A percentile compares a stretch with the other conserved stretches of the same genome.
phyloP scores from a whole-genome alignment of 2,329 filamentous ascomycete species.

The Aspergillus proliferans region DNA sequence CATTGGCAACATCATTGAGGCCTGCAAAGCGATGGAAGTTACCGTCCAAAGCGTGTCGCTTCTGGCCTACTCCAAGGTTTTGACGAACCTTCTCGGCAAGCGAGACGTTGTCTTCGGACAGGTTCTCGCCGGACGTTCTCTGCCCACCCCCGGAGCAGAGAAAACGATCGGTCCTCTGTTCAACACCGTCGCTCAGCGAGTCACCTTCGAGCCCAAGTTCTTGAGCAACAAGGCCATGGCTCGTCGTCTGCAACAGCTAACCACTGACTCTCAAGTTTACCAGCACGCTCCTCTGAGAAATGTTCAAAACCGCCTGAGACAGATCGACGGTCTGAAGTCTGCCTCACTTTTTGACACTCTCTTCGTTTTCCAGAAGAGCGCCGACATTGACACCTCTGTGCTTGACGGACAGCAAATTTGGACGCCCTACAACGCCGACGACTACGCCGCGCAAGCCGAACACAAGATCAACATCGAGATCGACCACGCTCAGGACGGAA shows the following conservation, averaged over 20 bases:
- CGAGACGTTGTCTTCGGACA: conserved; percentile 41
- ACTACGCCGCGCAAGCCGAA: conserved; percentile 19
- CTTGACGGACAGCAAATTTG: conserved; percentile 17
- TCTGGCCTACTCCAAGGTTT: conserved; percentile 24
- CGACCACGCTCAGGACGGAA: conserved; percentile 17
- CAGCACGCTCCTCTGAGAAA: conserved; percentile 48
- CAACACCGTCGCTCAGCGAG: conserved; percentile 47
- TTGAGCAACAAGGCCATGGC: conserved; percentile 36
- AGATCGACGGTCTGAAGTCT: conserved; percentile 25
- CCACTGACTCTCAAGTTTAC: conserved; percentile 38
- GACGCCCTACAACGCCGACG: conserved; percentile 15
- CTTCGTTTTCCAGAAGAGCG: conserved; percentile 47
- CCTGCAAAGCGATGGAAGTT: conserved; percentile 22
- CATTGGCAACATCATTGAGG: conserved; percentile 8
- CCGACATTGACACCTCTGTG: conserved; percentile 7
- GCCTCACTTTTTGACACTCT: conserved; percentile 42
- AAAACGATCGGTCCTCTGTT: conserved; percentile 48
- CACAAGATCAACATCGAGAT: conserved; percentile 27
- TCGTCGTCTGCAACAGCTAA: conserved; percentile 41
- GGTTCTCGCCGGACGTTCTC: conserved; percentile 47
- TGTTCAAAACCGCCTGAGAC: conserved; percentile 42
- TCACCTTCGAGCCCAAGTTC: conserved; percentile 28
- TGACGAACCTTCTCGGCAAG: conserved; percentile 24
- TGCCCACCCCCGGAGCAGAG: conserved; percentile 43
- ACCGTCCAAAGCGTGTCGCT: conserved; percentile 25